phyloP scores from a whole-genome alignment of 2,329 filamentous ascomycete species.

The Lachnellula occidentalis region DNA sequence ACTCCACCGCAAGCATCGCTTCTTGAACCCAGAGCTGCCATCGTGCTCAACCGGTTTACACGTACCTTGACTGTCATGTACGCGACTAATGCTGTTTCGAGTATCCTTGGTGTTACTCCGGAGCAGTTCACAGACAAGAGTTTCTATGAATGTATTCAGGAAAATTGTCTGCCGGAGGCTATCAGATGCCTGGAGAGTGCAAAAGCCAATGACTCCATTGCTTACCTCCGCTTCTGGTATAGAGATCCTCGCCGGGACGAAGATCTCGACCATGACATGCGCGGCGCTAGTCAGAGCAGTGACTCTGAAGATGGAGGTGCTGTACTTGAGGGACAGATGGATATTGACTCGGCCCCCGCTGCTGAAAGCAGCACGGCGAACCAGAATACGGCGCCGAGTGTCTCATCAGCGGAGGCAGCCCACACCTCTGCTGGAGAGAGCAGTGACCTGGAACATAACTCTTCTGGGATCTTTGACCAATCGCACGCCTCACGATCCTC shows the following conservation, averaged over 20 bases:
- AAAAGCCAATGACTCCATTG: constrained; percentile 86
- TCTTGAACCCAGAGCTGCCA: constrained; percentile 74
- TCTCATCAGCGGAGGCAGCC: neutral
- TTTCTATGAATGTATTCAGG: constrained; percentile 82
- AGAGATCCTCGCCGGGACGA: constrained; percentile 63
- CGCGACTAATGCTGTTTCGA: constrained; percentile 68
- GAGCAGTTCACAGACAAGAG: constrained; percentile 68
- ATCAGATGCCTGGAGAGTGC: constrained; percentile 76
- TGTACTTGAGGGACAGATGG: constrained; percentile 38
- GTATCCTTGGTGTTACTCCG: constrained; percentile 69
- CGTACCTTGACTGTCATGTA: constrained; percentile 81
- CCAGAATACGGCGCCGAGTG: neutral
- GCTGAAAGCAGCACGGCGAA: constrained; percentile 1
- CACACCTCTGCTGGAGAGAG: constrained; percentile 43
- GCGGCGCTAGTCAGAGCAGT: constrained; percentile 36
- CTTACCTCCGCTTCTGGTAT: constrained; percentile 82
- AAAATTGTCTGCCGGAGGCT: constrained; percentile 70
- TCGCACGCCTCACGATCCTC: constrained; percentile 22
- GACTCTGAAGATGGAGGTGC: constrained; percentile 44
- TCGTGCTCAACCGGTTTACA: constrained; percentile 84
- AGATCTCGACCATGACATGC: constrained; percentile 40
- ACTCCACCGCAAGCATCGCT: constrained; percentile 52
- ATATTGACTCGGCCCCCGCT: constrained; percentile 29
- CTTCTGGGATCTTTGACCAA: constrained; percentile 40
- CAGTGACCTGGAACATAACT: constrained; percentile 33